Percentiles rank a stretch among this genome's conserved stretches.
Evolutionary conservation across 148 eudicot genomes (phyloP).

Genomic region (Fagopyrum homotropicum): DNA sequence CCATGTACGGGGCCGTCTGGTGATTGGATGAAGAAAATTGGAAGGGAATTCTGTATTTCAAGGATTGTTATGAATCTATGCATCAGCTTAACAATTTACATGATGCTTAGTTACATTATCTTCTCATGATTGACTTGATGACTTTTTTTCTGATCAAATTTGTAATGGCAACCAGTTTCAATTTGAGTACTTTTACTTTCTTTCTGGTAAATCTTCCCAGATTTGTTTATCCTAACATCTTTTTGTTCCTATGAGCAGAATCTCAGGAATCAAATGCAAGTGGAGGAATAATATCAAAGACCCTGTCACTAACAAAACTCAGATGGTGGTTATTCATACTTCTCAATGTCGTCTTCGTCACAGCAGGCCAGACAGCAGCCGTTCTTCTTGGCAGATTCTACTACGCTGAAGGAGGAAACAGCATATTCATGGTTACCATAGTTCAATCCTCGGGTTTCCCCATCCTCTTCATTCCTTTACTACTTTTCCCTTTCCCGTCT

Average conservation of each 20-base stretch:
- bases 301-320: not conserved
- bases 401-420: conserved; percentile 26
- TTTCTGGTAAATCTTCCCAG: not conserved
- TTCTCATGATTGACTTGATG: too few species aligned
- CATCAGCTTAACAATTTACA: too few species aligned
- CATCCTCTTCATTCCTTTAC: conserved; percentile 24
- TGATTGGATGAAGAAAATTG: not conserved
- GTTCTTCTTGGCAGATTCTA: conserved; percentile 32
- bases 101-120: too few species aligned
- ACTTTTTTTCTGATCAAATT: too few species aligned
- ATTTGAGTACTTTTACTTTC: not conserved
- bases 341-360: conserved; percentile 25
- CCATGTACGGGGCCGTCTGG: not conserved
- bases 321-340: conserved; percentile 31
- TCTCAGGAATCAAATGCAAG: not conserved
- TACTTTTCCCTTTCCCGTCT: conserved; percentile 25
- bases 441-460: conserved; percentile 38
- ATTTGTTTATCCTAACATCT: not conserved
- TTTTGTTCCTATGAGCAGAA: not conserved
- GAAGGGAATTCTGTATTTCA: not conserved
- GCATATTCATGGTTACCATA: conserved; percentile 26
- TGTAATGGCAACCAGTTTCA: too few species aligned
- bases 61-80: not conserved
- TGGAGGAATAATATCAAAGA: not conserved
- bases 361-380: conserved; percentile 33